Conservation (phyloP, 2,329 filamentous ascomycete species). For the Cytospora leucostoma region DNA sequence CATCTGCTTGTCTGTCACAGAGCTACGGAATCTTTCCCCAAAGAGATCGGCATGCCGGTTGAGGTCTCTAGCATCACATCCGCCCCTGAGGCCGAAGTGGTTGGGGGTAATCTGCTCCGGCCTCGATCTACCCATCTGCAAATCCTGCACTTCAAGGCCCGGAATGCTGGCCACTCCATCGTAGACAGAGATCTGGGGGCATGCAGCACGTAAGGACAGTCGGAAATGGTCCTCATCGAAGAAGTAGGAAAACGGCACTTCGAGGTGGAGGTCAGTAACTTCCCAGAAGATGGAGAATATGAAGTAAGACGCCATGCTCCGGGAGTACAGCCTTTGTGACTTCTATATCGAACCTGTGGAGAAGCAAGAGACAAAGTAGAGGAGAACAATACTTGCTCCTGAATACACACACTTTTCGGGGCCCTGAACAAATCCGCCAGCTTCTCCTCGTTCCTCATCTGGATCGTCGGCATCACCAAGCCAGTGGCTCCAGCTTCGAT, state of each 20-base stretch:
- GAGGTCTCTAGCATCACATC: constrained; percentile 43
- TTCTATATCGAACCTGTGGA: too few relatives aligned
- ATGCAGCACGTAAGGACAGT: constrained; percentile 39
- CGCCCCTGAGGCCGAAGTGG: constrained; percentile 41
- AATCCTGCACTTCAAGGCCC: constrained; percentile 30
- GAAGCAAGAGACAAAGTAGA: too few relatives aligned
- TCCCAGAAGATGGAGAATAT: too few relatives aligned
- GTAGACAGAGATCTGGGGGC: constrained; percentile 48
- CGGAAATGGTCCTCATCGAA: constrained; percentile 51
- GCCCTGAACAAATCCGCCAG: constrained; percentile 46
- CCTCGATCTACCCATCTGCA: constrained; percentile 32
- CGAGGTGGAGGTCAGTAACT: constrained; percentile 6
- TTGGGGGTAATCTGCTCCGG: constrained; percentile 46
- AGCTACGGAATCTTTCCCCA: constrained; percentile 38
- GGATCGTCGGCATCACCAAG: constrained; percentile 48
- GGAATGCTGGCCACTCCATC: constrained; percentile 42
- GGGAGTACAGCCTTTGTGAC: too few relatives aligned
- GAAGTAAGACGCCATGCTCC: too few relatives aligned
- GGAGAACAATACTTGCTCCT: too few relatives aligned
- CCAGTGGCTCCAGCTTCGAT: constrained; percentile 51
- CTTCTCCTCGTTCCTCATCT: constrained; percentile 44
- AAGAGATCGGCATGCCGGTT: constrained; percentile 46
- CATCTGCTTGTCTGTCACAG: constrained; percentile 36
- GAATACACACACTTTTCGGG: constrained; percentile 22
- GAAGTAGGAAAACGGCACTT: constrained; percentile 46